Percentiles rank a stretch among this genome's conserved stretches.
These are phyloP conservation scores for Euphrasia confusa DNA, from an alignment of 257 asterid species.

Conservation along the genomic window DNA sequence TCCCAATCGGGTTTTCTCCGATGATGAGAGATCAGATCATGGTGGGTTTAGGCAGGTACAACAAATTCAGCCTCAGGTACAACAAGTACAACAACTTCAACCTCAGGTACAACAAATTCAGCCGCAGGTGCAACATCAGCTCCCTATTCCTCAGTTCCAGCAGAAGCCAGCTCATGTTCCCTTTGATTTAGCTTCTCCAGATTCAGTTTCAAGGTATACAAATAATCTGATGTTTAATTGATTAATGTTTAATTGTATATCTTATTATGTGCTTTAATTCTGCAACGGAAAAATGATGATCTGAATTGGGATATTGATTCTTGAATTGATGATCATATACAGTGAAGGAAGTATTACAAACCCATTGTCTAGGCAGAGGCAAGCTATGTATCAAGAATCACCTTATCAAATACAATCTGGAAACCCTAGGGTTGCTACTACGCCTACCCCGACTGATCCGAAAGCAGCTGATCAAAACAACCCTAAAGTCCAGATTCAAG, in stretches of 20 bases:
- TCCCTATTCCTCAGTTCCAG: conserved; percentile 51
- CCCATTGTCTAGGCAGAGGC: conserved; percentile 66
- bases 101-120: conserved; percentile 34
- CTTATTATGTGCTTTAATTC: background rate
- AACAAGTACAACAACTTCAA: conserved; percentile 25
- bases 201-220: conserved; percentile 86
- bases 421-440: conserved; percentile 32
- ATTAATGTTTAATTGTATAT: background rate
- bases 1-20: conserved; percentile 41
- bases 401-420: conserved; percentile 47
- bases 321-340: conserved; percentile 25
- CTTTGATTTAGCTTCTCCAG: conserved; percentile 74
- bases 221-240: background rate
- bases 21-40: conserved; percentile 83
- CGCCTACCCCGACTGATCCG: conserved; percentile 42
- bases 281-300: background rate
- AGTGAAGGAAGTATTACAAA: conserved; percentile 77
- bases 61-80: conserved; percentile 50
- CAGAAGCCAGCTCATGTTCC: conserved; percentile 39
- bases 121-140: conserved; percentile 33
- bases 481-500: conserved; percentile 51
- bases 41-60: conserved; percentile 46
- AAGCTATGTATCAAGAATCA: conserved; percentile 57
- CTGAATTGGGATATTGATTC: background rate
- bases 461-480: conserved; percentile 42